Percentiles rank a stretch among this genome's conserved stretches.
These are phyloP conservation scores for Triangularia setosa DNA, from an alignment of 2,329 filamentous ascomycete species.

Conservation along the genomic window DNA sequence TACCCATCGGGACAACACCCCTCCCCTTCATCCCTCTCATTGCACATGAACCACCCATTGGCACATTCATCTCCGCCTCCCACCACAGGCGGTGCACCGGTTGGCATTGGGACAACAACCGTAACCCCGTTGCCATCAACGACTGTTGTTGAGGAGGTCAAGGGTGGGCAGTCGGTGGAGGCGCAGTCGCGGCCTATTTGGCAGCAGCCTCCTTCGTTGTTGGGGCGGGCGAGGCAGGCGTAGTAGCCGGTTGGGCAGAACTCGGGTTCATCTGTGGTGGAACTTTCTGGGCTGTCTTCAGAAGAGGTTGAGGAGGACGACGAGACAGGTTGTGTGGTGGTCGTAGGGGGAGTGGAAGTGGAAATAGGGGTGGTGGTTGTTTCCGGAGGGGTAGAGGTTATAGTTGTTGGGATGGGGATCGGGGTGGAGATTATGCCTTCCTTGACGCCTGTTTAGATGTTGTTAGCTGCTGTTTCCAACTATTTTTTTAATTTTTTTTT, in stretches of 20 bases:
- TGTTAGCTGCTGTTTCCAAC: too few species aligned
- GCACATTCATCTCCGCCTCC: constrained; percentile 55
- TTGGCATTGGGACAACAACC: constrained; percentile 56
- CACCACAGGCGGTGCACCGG: constrained; percentile 40
- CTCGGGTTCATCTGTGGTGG: constrained; percentile 20
- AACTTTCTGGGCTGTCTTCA: background rate
- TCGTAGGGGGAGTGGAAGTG: constrained; percentile 36
- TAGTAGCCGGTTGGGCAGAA: constrained; percentile 89
- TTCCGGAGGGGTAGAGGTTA: constrained; percentile 34
- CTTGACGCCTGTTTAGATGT: background rate
- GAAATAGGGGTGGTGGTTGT: constrained; percentile 33
- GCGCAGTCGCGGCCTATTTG: constrained; percentile 82
- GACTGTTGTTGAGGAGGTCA: constrained; percentile 58
- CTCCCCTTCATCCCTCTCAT: constrained; percentile 46
- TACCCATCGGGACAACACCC: constrained; percentile 84
- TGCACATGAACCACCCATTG: constrained; percentile 74
- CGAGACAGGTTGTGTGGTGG: constrained; percentile 47
- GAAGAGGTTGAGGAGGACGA: constrained; percentile 24
- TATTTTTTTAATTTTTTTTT: too few species aligned
- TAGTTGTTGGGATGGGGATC: constrained; percentile 38
- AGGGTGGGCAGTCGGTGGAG: constrained; percentile 70
- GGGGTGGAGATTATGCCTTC: constrained; percentile 37
- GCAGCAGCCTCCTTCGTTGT: constrained; percentile 71
- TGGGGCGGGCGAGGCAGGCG: constrained; percentile 75
- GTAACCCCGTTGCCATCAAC: constrained; percentile 58